Base-by-base conservation (phyloP, 345 rosid genomes). In the Bruguiera parviflora region DNA sequence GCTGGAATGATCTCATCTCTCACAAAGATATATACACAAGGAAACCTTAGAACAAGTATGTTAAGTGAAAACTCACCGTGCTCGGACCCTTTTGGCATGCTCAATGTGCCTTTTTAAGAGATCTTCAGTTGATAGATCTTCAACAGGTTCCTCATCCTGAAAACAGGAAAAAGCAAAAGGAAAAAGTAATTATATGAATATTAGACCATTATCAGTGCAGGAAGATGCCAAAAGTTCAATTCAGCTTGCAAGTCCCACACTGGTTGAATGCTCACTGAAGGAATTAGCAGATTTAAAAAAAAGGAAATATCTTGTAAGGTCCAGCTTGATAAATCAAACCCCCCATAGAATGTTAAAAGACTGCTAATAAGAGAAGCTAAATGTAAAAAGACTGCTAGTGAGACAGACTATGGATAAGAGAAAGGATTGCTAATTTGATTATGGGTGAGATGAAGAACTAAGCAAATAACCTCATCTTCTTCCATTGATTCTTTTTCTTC, bases 1-100 rank as follows among this genome's bases (percentile, higher is more conserved):
- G 5, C 49, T 13, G 0, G 46, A 39, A 39, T 2, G 15, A 39
- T 39, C 47, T 55, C 27, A 55, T 55, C 58, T 21, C 27, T 25
- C 22, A 56, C 24, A 56, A 2, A 28, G 18, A 57, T 22, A 52
- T 21, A 51, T 56, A 18, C 39, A 24, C 68, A 53, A 22, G 21
- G 75, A 33, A 35, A 16, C 25, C 58, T 25, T 0, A 29, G 13
- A 35, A 13, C 49, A 4, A 43, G 49, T 43, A 3, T 43, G 19
- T 43, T 13, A 43, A 43, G 16, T 43, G 4, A 43, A 43, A 43
- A 43, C 49, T 43, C 16, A 43, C 49, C 19, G 19, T 43, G 49
- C 49, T 13, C 49, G 91, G 71, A 94, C 89, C 72, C 71, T 87
- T 80, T 89, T 91, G 59, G 97, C 97, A 63, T 75, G 86, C 66